phyloP scores from a whole-genome alignment of 495 filamentous ascomycete species.

The Penicillium flavigenum region DNA sequence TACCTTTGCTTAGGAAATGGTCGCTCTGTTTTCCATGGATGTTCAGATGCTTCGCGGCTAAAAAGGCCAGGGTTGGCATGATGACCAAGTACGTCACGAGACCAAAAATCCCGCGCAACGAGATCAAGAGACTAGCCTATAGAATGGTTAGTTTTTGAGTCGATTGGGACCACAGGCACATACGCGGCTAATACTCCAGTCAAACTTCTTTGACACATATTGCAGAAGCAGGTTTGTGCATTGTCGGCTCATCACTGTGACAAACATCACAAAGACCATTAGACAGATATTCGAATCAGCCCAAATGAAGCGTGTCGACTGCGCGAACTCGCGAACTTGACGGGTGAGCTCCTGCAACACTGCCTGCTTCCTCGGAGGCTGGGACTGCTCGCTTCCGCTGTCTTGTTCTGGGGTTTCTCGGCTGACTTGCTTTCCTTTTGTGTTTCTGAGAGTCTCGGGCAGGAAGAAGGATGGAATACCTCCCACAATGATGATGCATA shows the following conservation, averaged over 20 bases:
- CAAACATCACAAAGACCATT: constrained; percentile 34
- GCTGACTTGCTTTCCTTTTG: constrained; percentile 18
- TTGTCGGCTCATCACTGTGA: constrained; percentile 31
- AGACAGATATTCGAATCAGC: constrained; percentile 28
- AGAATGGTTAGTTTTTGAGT: constrained; percentile 6
- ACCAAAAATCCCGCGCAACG: constrained; percentile 38
- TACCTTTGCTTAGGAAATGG: constrained; percentile 33
- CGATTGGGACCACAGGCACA: constrained; percentile 1
- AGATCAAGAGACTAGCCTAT: constrained; percentile 43
- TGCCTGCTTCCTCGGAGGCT: constrained; percentile 11
- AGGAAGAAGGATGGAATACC: constrained; percentile 33
- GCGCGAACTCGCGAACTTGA: constrained; percentile 27
- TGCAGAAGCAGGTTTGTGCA: constrained; percentile 36
- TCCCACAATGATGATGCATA: constrained; percentile 32
- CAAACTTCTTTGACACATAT: constrained; percentile 43
- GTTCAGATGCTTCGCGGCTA: constrained; percentile 26
- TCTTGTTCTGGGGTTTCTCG: background rate
- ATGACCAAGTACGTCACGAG: constrained; percentile 35
- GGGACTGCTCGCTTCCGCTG: constrained; percentile 3
- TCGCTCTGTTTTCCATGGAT: constrained; percentile 34
- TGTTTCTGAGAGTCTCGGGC: constrained; percentile 45
- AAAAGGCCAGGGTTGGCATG: constrained; percentile 30
- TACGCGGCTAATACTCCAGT: constrained; percentile 43
- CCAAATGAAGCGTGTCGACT: constrained; percentile 36
- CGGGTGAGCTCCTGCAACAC: constrained; percentile 16